Percentiles rank a stretch among this genome's conserved stretches.
Evolutionary conservation across 2,329 filamentous ascomycete species (phyloP).

Genomic region (Neurospora sp.): DNA sequence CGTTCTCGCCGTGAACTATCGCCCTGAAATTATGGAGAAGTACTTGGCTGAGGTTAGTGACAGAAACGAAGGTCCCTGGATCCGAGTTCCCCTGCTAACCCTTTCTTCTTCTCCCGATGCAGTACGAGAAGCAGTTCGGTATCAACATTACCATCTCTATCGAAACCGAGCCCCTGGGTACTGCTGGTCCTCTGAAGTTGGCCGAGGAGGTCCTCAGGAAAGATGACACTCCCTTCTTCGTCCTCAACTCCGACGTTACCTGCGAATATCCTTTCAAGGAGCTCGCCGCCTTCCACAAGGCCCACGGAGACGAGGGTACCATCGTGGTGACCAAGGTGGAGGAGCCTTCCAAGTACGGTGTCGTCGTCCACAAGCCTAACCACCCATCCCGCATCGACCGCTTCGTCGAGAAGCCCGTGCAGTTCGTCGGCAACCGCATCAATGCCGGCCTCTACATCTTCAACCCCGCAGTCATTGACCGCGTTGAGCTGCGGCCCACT

Average conservation of each 20-base stretch:
- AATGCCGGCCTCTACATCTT: slow-evolving; percentile 98
- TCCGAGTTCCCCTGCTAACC: slow-evolving; percentile 3
- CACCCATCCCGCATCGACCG: slow-evolving; percentile 90
- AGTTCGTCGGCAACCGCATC: slow-evolving; percentile 98
- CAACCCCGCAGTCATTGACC: slow-evolving; percentile 80
- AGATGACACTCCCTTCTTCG: slow-evolving; percentile 92
- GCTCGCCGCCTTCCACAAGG: slow-evolving; percentile 83
- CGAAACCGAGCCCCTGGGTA: slow-evolving; percentile 90
- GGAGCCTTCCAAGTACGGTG: slow-evolving; percentile 97
- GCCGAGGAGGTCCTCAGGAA: slow-evolving; percentile 87
- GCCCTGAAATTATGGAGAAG: slow-evolving; percentile 94
- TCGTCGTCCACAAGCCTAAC: slow-evolving; percentile 92
- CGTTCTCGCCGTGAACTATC: slow-evolving; percentile 96
- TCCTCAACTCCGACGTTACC: slow-evolving; percentile 96
- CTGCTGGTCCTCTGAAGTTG: slow-evolving; percentile 89
- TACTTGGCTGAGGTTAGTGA: slow-evolving; percentile 72
- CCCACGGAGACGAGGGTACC: slow-evolving; percentile 89
- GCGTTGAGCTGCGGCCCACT: slow-evolving; percentile 92
- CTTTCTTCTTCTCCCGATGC: slow-evolving; percentile 1
- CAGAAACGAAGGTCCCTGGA: background rate
- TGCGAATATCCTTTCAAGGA: slow-evolving; percentile 95
- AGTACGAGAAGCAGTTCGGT: slow-evolving; percentile 88
- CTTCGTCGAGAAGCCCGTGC: slow-evolving; percentile 98
- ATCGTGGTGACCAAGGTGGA: slow-evolving; percentile 99
- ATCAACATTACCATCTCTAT: slow-evolving; percentile 96